Evolutionary conservation across 148 eudicot species (phyloP), one percentile per base, ranked within the genome.

Genomic region (Arbutus unedo): DNA sequence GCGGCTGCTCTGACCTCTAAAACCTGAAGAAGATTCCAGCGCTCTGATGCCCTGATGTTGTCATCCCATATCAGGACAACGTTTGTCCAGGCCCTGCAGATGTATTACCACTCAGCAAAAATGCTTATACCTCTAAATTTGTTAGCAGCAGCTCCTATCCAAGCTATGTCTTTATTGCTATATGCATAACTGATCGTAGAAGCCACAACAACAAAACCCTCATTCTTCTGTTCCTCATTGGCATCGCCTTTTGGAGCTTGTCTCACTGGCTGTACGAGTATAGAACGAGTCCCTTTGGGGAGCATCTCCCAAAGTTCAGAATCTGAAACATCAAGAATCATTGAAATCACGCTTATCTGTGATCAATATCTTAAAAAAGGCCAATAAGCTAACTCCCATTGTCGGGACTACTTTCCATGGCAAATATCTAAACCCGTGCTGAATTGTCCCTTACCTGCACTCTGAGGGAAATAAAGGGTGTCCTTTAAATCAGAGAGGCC

Each of bases 71-170:
- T 31, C 38, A 31, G 38, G 38, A 31, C 0, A 0, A 31, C 1
- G 38, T 31, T 31, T 31, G 38, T 31, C 38, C 38, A 31, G 38
- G 38, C 38, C 0, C 0, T 31, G 38, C 3, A 23, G 15, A 66
- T 13, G 2, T 16, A 66, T 25, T 25, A 66, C 43, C 4, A 14
- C 71, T 8, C 53, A 78, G 55, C 11, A 31, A 13, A 70, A 78
- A 62, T 80, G 62, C 47, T 67, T 74, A 79, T 80, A 86, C 88
- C 91, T 87, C 83, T 79, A 82, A 92, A 96, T 86, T 94, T 96
- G 85, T 89, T 91, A 49, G 96, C 90, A 55, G 94, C 84, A 79
- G 99, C 96, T 87, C 88, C 85, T 80, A 93, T 90, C 98, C 99
- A 96, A 48, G 90, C 89, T 85, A 83, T 87, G 81, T 94, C 98